phyloP scores from a whole-genome alignment of 306 rosid genomes.

The Cercis canadensis region DNA sequence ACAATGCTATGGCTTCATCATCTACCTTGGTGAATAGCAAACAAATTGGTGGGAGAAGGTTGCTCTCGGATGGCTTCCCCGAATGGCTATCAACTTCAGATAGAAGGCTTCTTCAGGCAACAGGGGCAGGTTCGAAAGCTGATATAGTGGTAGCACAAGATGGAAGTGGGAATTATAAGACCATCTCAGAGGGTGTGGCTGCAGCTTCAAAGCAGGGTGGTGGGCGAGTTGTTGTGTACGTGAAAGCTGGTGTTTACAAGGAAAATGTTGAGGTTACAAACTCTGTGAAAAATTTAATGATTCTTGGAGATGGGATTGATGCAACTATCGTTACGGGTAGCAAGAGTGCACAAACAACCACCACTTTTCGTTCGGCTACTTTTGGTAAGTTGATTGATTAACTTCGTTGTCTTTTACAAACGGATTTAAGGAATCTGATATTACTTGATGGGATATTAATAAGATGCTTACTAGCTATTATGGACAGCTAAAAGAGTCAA shows the following conservation, averaged over 20 bases:
- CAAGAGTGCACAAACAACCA: slow-evolving; percentile 43
- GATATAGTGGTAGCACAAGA: slow-evolving; percentile 76
- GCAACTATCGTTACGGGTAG: slow-evolving; percentile 59
- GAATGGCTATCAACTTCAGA: slow-evolving; percentile 61
- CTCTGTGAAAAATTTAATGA: slow-evolving; percentile 60
- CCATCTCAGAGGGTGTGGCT: slow-evolving; percentile 63
- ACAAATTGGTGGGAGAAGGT: slow-evolving; percentile 43
- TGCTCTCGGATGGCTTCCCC: slow-evolving; percentile 56
- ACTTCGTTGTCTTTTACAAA: no score
- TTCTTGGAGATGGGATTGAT: slow-evolving; percentile 80
- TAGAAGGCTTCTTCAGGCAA: slow-evolving; percentile 55
- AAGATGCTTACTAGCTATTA: no score
- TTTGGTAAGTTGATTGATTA: slow-evolving; percentile 58
- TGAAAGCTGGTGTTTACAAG: slow-evolving; percentile 73
- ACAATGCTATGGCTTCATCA: slow-evolving; percentile 26
- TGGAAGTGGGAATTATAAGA: slow-evolving; percentile 64
- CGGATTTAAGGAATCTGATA: no score
- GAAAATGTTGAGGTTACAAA: slow-evolving; percentile 62
- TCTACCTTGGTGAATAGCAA: slow-evolving; percentile 19
- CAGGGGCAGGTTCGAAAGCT: slow-evolving; percentile 17
- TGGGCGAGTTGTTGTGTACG: slow-evolving; percentile 58
- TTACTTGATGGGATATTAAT: no score
- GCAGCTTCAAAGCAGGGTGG: slow-evolving; percentile 50
- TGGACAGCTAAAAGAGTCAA: no score
- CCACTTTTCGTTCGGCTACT: slow-evolving; percentile 82